phyloP scores from a whole-genome alignment of 2,329 filamentous ascomycete genomes.

The Aspergillus niger region DNA sequence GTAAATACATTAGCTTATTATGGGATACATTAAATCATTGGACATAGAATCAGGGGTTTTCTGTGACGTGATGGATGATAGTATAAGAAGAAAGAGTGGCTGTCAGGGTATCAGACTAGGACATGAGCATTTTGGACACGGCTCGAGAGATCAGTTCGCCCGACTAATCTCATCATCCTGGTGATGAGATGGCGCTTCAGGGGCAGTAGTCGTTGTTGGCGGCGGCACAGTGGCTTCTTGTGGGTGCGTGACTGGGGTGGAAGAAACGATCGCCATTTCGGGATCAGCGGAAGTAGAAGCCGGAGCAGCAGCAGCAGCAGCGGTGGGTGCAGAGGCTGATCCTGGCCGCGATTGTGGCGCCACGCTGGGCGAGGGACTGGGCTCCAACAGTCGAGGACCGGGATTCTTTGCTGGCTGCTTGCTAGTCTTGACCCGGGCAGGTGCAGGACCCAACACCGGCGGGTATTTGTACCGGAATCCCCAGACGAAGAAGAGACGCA shows the following conservation, averaged over 20 bases:
- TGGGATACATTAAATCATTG: no score
- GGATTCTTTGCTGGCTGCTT: conserved; percentile 25
- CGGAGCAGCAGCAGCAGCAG: background rate
- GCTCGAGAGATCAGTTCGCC: background rate
- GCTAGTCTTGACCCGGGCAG: conserved; percentile 22
- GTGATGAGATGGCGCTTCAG: background rate
- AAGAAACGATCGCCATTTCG: background rate
- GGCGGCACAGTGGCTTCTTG: background rate
- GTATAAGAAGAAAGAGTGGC: no score
- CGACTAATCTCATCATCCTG: background rate
- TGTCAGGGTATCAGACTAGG: no score
- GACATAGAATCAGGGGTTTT: no score
- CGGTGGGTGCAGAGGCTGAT: background rate
- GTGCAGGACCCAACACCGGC: conserved; percentile 29
- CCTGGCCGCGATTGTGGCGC: conserved; percentile 5
- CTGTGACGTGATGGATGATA: no score
- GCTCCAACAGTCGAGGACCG: conserved; percentile 25
- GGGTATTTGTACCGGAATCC: conserved; percentile 36
- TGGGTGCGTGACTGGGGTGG: background rate
- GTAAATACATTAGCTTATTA: no score
- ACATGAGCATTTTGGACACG: no score
- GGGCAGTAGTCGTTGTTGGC: background rate
- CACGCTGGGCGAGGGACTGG: conserved; percentile 6
- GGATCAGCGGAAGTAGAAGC: background rate
- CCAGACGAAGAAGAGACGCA: conserved; percentile 32